Evolutionary conservation across 495 filamentous ascomycete species (phyloP).

Genomic region (Paragyromitra xinjiangensis): DNA sequence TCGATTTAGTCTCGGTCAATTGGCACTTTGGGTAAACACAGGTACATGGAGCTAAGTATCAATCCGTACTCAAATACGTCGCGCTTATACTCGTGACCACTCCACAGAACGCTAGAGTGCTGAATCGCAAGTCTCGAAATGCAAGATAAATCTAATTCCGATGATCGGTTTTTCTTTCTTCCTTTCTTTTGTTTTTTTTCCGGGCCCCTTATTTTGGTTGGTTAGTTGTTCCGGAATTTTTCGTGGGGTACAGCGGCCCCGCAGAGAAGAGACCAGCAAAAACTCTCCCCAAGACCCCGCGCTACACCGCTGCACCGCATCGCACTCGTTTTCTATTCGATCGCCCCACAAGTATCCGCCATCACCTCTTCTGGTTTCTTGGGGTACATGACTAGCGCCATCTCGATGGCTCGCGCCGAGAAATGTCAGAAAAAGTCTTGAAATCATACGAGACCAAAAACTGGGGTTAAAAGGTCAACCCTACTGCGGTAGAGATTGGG

Average conservation of each 20-base stretch:
- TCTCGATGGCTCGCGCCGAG: conserved; percentile 30
- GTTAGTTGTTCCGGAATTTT: conserved; percentile 19
- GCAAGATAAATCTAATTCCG: conserved; percentile 35
- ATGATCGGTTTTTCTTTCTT: conserved; percentile 12
- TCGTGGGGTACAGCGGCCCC: conserved; percentile 41
- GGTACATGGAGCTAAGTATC: conserved; percentile 20
- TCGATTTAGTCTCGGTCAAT: background rate
- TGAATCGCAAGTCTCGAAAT: background rate
- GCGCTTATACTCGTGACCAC: conserved; percentile 15
- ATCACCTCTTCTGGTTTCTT: conserved; percentile 25
- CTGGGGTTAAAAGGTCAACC: conserved; percentile 39
- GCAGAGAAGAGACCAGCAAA: conserved; percentile 28
- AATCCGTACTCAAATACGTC: background rate
- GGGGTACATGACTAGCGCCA: conserved; percentile 35
- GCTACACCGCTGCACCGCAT: conserved; percentile 43
- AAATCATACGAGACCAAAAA: conserved; percentile 36
- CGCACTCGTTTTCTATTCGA: conserved; percentile 43
- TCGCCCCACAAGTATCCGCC: conserved; percentile 32
- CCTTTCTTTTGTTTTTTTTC: background rate
- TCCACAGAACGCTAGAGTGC: conserved; percentile 1
- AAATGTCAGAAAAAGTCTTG: conserved; percentile 10
- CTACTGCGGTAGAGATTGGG: conserved; percentile 21
- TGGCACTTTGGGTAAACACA: conserved; percentile 3
- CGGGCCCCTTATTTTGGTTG: conserved; percentile 29
- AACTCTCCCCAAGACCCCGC: background rate